Evolutionary conservation across 805 yeast genomes (phyloP).

Genomic region (Metschnikowia continentalis): DNA sequence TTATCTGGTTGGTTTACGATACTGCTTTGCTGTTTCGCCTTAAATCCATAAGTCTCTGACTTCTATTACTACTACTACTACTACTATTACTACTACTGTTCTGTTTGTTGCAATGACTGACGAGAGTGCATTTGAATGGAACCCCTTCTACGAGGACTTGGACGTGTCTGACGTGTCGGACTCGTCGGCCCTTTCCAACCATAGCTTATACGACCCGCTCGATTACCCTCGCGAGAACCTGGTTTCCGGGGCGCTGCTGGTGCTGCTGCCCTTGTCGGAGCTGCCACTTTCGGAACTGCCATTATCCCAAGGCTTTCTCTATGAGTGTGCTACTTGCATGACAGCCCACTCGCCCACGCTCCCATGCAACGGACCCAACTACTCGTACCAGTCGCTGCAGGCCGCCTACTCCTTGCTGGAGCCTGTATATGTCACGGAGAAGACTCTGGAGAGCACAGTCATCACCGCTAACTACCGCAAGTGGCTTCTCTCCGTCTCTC

Average conservation of each 20-base stretch:
- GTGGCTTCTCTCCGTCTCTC: constrained; percentile 21
- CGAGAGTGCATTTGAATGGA: constrained; percentile 15
- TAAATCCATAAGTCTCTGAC: too few relatives aligned
- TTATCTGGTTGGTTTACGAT: too few relatives aligned
- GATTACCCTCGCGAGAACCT: neutral
- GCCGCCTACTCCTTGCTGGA: constrained; percentile 4
- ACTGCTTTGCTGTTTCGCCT: too few relatives aligned
- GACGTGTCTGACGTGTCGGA: neutral
- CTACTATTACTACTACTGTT: neutral
- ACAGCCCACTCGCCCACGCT: constrained; percentile 13
- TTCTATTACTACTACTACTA: neutral
- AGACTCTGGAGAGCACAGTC: constrained; percentile 9
- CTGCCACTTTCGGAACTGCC: neutral
- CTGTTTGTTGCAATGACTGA: neutral
- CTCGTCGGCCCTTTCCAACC: neutral
- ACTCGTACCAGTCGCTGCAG: constrained; percentile 6
- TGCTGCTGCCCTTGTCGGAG: neutral
- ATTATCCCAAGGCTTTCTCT: constrained; percentile 7
- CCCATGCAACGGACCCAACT: constrained; percentile 13
- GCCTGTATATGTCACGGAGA: constrained; percentile 13
- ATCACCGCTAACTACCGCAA: constrained; percentile 20
- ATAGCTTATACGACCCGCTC: constrained; percentile 1
- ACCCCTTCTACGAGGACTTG: constrained; percentile 16
- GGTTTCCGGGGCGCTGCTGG: neutral
- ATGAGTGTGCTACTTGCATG: constrained; percentile 19